These are phyloP conservation scores for Termitomyces bulborhizus DNA, from an alignment of 768 basidiomycete species.

Conservation along the genomic window DNA sequence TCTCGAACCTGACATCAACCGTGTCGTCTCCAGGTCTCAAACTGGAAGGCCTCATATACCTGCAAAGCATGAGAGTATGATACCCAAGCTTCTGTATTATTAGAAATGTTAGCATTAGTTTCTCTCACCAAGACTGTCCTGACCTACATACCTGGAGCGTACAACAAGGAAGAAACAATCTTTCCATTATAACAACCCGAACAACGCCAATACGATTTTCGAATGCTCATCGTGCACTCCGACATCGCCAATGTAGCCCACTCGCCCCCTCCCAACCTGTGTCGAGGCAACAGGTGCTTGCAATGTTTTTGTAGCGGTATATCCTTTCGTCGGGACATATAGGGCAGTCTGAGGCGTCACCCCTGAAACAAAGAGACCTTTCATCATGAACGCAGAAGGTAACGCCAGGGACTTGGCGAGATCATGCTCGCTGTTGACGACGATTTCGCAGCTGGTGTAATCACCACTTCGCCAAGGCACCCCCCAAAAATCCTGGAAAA, in stretches of 20 bases:
- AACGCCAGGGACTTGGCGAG: slow-evolving; percentile 13
- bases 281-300: slow-evolving; percentile 23
- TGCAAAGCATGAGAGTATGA: background rate
- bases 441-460: slow-evolving; percentile 9
- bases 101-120: background rate
- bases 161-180: background rate
- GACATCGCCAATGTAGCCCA: slow-evolving; percentile 31
- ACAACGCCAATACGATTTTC: slow-evolving; percentile 25
- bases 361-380: slow-evolving; percentile 21
- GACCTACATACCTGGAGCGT: background rate
- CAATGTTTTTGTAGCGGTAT: background rate
- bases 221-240: slow-evolving; percentile 21
- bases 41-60: background rate
- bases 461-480: slow-evolving; percentile 15
- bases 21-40: background rate
- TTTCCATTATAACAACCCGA: slow-evolving; percentile 14
- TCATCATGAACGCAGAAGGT: slow-evolving; percentile 19
- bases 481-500: slow-evolving; percentile 17
- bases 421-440: slow-evolving; percentile 13
- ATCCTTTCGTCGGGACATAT: slow-evolving; percentile 16
- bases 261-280: slow-evolving; percentile 19
- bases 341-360: slow-evolving; percentile 17
- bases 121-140: background rate
- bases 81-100: background rate
- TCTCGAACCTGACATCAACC: background rate